phyloP scores from a whole-genome alignment of 169 alveolate species.

The Plasmodium inui region DNA sequence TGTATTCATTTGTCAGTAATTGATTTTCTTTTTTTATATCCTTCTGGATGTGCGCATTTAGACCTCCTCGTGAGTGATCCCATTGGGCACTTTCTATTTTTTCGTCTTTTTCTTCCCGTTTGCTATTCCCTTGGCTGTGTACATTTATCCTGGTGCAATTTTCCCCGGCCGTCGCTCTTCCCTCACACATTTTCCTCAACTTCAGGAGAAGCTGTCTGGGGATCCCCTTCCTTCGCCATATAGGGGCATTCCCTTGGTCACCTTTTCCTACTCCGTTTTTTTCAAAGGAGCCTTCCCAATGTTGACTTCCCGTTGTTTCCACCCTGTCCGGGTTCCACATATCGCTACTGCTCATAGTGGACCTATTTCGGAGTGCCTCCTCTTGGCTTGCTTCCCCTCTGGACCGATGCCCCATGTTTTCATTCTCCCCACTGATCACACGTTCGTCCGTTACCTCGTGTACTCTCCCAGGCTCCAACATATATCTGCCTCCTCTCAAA shows the following conservation, averaged over 20 bases:
- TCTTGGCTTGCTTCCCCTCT: background rate
- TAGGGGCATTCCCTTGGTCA: background rate
- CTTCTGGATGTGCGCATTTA: background rate
- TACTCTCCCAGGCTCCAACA: background rate
- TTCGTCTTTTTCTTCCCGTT: background rate
- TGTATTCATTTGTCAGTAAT: conserved; percentile 22
- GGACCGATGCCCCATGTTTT: background rate
- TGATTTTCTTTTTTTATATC: background rate
- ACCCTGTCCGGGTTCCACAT: background rate
- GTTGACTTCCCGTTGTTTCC: background rate
- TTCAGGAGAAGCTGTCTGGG: background rate
- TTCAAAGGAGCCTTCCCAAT: background rate
- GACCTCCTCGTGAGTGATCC: background rate
- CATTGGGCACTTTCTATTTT: background rate
- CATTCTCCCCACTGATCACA: background rate
- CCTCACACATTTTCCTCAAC: background rate
- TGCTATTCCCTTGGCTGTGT: background rate
- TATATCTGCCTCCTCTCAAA: background rate
- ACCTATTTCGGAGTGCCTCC: background rate
- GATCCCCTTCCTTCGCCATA: background rate
- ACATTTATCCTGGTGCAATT: background rate
- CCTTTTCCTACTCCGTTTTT: background rate
- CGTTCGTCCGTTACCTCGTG: background rate
- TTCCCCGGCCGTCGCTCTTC: background rate
- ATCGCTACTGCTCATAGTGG: background rate